Percentiles rank a stretch among this genome's conserved stretches.
Evolutionary conservation across 371 early-diverging fungal genomes (phyloP).

Genomic region (Lichtheimia corymbifera): DNA sequence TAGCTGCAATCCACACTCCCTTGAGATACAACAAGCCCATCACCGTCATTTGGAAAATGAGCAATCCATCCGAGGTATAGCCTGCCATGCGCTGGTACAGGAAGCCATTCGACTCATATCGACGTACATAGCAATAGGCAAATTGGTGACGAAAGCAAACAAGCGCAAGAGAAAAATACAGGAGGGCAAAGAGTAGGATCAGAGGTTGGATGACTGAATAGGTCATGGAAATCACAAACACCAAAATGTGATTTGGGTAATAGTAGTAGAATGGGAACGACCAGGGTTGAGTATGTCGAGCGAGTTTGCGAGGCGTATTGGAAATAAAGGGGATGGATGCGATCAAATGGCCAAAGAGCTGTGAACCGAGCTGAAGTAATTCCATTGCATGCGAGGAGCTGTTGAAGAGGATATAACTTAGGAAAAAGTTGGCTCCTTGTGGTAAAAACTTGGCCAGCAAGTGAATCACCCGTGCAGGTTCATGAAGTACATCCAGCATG

Average conservation of each 20-base stretch:
- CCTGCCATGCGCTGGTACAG: conserved; percentile 77
- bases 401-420: conserved; percentile 77
- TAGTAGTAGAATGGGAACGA: conserved; percentile 67
- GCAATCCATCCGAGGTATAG: conserved; percentile 76
- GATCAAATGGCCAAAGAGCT: conserved; percentile 53
- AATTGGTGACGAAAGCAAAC: conserved; percentile 81
- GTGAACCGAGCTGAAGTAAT: conserved; percentile 66
- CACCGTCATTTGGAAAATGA: conserved; percentile 87
- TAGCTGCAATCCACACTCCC: conserved; percentile 45
- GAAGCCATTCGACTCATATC: conserved; percentile 80
- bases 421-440: conserved; percentile 77
- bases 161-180: conserved; percentile 77
- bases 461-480: conserved; percentile 66
- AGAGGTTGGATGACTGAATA: conserved; percentile 89
- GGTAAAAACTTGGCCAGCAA: conserved; percentile 69
- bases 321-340: conserved; percentile 54
- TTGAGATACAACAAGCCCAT: conserved; percentile 74
- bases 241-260: conserved; percentile 73
- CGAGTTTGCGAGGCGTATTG: conserved; percentile 71
- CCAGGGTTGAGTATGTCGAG: conserved; percentile 60
- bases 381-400: conserved; percentile 72
- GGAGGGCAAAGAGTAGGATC: conserved; percentile 74
- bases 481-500: conserved; percentile 68
- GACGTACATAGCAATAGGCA: conserved; percentile 83
- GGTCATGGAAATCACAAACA: conserved; percentile 82